Evolutionary conservation across 1,284 basidiomycete species (phyloP).

Genomic region (Rugosomyces carneus): DNA sequence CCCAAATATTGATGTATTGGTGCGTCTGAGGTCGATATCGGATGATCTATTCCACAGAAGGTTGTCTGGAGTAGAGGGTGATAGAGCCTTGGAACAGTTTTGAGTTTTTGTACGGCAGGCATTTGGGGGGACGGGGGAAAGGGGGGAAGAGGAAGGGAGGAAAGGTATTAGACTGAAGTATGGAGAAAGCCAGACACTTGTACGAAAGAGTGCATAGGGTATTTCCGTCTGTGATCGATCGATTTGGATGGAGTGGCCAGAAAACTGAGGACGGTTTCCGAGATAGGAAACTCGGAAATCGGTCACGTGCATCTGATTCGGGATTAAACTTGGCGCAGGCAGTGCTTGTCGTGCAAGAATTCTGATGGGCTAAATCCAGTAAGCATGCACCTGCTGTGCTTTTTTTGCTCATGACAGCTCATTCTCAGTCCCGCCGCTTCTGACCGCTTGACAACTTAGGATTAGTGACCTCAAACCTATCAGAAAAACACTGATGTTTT

Average conservation of each 20-base stretch:
- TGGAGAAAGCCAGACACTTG: slow-evolving; percentile 17
- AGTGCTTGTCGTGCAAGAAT: slow-evolving; percentile 5
- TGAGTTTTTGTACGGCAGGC: slow-evolving; percentile 21
- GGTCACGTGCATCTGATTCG: slow-evolving; percentile 15
- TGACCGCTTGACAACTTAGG: neutral
- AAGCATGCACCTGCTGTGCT: neutral
- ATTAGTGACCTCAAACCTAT: neutral
- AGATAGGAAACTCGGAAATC: slow-evolving; percentile 16
- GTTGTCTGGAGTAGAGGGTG: slow-evolving; percentile 54
- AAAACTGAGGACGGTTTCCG: slow-evolving; percentile 26
- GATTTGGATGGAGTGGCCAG: slow-evolving; percentile 23
- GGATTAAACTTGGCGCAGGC: slow-evolving; percentile 1
- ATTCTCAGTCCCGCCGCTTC: neutral
- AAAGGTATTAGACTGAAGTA: slow-evolving; percentile 6
- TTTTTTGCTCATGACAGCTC: neutral
- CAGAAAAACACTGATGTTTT: slow-evolving; percentile 5
- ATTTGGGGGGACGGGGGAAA: too few species aligned
- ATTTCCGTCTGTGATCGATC: slow-evolving; percentile 23
- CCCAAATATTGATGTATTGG: slow-evolving; percentile 68
- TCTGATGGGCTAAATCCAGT: neutral
- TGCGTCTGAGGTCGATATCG: slow-evolving; percentile 45
- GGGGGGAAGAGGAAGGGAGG: neutral
- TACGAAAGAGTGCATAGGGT: slow-evolving; percentile 11
- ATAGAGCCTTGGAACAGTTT: slow-evolving; percentile 32
- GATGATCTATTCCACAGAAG: slow-evolving; percentile 58